These are phyloP conservation scores for Solanum hybrid DNA, from an alignment of 305 asterid species.

Conservation along the genomic window DNA sequence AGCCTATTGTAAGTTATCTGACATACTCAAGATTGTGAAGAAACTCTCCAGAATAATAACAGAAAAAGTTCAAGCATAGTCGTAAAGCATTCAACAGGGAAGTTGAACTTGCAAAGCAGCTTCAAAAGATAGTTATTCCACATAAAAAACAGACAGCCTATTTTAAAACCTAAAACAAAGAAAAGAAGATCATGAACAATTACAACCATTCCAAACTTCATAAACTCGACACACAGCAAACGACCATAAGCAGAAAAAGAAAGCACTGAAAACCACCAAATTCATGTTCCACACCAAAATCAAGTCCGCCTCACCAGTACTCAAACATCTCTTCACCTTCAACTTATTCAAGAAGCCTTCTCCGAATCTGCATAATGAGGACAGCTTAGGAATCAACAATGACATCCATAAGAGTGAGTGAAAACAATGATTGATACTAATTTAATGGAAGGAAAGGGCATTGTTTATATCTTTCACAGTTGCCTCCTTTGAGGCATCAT, in stretches of 20 bases:
- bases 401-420: neutral
- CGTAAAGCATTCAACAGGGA: neutral
- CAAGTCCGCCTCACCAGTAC: neutral
- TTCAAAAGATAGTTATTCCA: no score
- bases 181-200: constrained; percentile 19
- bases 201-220: constrained; percentile 14
- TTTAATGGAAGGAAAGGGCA: neutral
- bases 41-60: neutral
- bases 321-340: constrained; percentile 1
- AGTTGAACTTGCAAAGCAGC: neutral
- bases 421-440: neutral
- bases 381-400: neutral
- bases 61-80: neutral
- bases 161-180: no score
- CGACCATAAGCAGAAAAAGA: constrained; percentile 11
- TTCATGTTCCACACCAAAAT: neutral
- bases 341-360: constrained; percentile 35
- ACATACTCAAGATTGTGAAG: neutral
- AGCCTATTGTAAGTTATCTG: neutral
- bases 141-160: no score
- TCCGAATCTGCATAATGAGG: constrained; percentile 33
- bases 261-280: constrained; percentile 14
- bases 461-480: neutral
- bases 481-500: neutral
- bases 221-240: constrained; percentile 15